These are phyloP conservation scores for Didymella lethalis DNA, from an alignment of 2,329 filamentous ascomycete species.

Conservation along the genomic window DNA sequence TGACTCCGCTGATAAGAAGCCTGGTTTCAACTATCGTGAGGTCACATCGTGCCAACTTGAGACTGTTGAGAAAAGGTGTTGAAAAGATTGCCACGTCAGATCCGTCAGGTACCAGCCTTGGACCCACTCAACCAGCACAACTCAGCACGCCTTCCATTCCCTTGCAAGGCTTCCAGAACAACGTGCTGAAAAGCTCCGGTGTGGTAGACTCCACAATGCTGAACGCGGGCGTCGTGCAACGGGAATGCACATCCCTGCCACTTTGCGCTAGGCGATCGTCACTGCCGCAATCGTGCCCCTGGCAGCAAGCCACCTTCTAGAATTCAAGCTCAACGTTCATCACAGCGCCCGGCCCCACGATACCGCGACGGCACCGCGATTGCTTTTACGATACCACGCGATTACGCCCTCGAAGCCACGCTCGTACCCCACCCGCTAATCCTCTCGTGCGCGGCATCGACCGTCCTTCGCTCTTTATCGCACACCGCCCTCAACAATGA, in stretches of 20 bases:
- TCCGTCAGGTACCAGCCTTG: neutral
- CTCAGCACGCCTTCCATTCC: neutral
- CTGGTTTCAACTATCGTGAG: neutral
- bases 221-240: conserved; percentile 16
- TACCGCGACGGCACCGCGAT: neutral
- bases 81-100: conserved; percentile 1
- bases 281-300: conserved; percentile 37
- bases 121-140: neutral
- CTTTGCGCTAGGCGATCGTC: conserved; percentile 32
- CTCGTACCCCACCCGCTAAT: neutral
- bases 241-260: conserved; percentile 28
- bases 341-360: conserved; percentile 1
- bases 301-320: conserved; percentile 37
- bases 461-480: neutral
- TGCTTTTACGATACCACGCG: conserved; percentile 2
- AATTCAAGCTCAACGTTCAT: conserved; percentile 26
- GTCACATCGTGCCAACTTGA: neutral
- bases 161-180: neutral
- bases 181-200: neutral
- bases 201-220: neutral
- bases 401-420: conserved; percentile 1
- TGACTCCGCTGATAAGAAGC: neutral
- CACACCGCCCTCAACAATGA: conserved; percentile 28
- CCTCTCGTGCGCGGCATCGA: conserved; percentile 2
- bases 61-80: neutral